phyloP scores from a whole-genome alignment of 108 stramenopile genomes.

The Nitzschia sp. region DNA sequence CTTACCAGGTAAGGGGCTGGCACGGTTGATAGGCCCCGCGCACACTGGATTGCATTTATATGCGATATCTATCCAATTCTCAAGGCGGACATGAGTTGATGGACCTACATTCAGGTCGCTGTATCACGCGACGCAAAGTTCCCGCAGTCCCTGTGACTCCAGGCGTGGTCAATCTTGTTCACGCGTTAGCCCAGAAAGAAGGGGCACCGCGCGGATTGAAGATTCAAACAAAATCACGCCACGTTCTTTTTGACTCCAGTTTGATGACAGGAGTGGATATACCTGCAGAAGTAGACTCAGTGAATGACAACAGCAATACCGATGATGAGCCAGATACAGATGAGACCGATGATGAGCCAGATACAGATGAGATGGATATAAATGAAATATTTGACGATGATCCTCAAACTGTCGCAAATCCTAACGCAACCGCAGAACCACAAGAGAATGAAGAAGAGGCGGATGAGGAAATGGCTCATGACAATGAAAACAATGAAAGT shows the following conservation, averaged over 20 bases:
- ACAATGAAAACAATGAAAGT: constrained; percentile 2
- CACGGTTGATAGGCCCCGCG: too few relatives aligned
- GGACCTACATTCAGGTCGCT: too few relatives aligned
- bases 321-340: constrained; percentile 4
- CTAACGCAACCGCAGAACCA: constrained; percentile 16
- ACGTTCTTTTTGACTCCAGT: neutral
- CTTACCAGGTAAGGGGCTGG: too few relatives aligned
- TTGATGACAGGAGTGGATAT: neutral
- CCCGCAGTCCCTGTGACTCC: too few relatives aligned
- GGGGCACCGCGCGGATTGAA: too few relatives aligned
- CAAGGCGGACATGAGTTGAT: too few relatives aligned
- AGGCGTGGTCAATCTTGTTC: too few relatives aligned
- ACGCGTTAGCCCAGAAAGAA: too few relatives aligned
- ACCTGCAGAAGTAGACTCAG: constrained; percentile 3
- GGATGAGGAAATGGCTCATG: constrained; percentile 30
- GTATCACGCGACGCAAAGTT: too few relatives aligned
- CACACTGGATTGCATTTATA: too few relatives aligned
- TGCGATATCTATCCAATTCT: too few relatives aligned
- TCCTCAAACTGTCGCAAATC: neutral
- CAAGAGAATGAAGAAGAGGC: constrained; percentile 31
- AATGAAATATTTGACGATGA: neutral
- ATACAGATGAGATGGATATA: constrained; percentile 2
- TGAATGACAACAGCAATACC: neutral
- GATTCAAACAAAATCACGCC: neutral
- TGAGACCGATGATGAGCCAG: neutral